Conservation (phyloP, 768 basidiomycete genomes). For the Mycena kentingensis region DNA sequence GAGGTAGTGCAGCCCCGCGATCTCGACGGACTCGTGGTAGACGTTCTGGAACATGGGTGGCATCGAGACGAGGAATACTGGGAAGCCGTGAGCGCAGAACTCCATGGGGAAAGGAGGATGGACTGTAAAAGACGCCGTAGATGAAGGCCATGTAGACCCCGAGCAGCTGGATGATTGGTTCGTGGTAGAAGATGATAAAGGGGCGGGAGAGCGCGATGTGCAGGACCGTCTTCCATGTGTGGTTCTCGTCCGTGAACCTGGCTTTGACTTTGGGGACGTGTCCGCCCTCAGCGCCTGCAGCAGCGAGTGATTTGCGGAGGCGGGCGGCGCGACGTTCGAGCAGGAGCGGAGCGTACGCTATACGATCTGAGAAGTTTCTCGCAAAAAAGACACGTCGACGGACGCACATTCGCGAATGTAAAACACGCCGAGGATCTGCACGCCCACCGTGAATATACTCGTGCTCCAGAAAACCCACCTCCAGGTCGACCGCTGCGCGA, state of each 20-base stretch:
- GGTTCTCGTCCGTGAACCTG: slow-evolving; percentile 40
- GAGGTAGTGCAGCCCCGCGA: slow-evolving; percentile 70
- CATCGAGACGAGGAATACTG: slow-evolving; percentile 70
- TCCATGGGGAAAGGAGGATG: slow-evolving; percentile 23
- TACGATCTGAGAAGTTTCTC: slow-evolving; percentile 31
- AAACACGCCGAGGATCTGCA: slow-evolving; percentile 60
- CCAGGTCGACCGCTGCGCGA: slow-evolving; percentile 66
- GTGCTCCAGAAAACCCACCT: slow-evolving; percentile 79
- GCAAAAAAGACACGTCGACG: background rate
- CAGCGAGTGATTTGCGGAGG: slow-evolving; percentile 42
- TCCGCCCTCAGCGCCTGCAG: slow-evolving; percentile 50
- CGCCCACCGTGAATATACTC: slow-evolving; percentile 51
- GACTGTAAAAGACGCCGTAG: slow-evolving; percentile 64
- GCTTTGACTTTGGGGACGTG: slow-evolving; percentile 44
- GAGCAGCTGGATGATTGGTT: slow-evolving; percentile 70
- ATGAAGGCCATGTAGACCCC: slow-evolving; percentile 70
- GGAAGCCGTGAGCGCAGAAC: background rate
- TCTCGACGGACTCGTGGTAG: slow-evolving; percentile 59
- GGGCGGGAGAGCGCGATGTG: slow-evolving; percentile 62
- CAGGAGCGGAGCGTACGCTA: slow-evolving; percentile 47
- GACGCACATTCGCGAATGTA: slow-evolving; percentile 64
- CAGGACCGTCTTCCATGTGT: slow-evolving; percentile 57
- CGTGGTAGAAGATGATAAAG: slow-evolving; percentile 57
- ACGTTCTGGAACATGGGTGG: slow-evolving; percentile 55
- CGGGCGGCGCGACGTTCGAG: slow-evolving; percentile 52